Evolutionary conservation across 768 basidiomycete genomes (phyloP), one percentile per base, ranked within the genome.

Genomic region (Rhizopogon vesiculosus): DNA sequence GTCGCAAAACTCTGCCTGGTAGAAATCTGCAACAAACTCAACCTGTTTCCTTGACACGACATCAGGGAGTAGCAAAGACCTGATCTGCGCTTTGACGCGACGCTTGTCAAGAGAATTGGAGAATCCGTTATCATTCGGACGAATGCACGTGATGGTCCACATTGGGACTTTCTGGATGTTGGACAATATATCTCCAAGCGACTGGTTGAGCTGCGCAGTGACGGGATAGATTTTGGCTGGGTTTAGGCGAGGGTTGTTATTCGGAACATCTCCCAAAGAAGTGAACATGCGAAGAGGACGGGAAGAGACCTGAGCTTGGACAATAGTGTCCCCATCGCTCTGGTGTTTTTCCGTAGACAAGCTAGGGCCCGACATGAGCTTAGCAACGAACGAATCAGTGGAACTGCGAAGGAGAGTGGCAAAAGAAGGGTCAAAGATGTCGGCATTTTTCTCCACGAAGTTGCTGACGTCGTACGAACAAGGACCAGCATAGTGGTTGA

Each of bases 101-200:
- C 81, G 79, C 66, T 82, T 83, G 67, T 86, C 85, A 59, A 86
- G 79, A 19, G 83, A 83, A 59, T 83, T 84, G 8, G 82, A 76
- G 15, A 81, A 80, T 5, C 81, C 78, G 12, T 81, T 83, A 61
- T 86, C 85, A 66, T 85, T 86, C 6, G 84, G 85, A 41, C 83
- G 80, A 53, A 86, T 79, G 61, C 84, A 86, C 6, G 74, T 71
- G 38, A 85, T 75, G 5, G 78, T 80, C 85, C 85, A 86, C 29
- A 78, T 64, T 9, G 68, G 72, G 8, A 74, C 72, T 22, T 70
- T 66, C 58, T 84, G 80, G 42, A 85, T 62, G 52, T 69, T 72
- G 29, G 64, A 66, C 35, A 83, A 61, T 31, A 84, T 61, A 51
- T 78, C 76, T 43, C 76, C 74, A n/a, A 85, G 63, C 13, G 74